A percentile compares a stretch with the other conserved stretches of the same genome.
Conservation (phyloP, 371 early-diverging fungal genomes). For the Mortierella sp. region DNA sequence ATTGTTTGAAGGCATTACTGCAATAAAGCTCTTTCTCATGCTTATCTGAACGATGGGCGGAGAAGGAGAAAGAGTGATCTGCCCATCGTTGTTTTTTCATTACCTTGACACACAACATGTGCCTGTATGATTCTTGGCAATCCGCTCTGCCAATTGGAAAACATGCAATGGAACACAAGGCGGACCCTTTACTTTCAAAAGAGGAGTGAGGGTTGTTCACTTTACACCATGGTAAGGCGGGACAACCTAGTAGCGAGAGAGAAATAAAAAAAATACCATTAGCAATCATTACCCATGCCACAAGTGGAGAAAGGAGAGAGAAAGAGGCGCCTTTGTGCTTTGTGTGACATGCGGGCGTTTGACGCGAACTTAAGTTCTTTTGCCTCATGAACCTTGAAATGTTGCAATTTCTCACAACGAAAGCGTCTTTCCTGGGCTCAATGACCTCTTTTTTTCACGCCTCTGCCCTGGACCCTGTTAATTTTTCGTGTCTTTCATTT, state of each 20-base stretch:
- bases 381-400: constrained; percentile 19
- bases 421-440: constrained; percentile 19
- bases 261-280: not conserved
- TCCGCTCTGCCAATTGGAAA: not conserved
- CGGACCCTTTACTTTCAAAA: not conserved
- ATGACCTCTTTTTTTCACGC: constrained; percentile 3
- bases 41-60: not conserved
- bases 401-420: constrained; percentile 29
- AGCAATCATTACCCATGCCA: not conserved
- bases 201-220: not conserved
- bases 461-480: not conserved
- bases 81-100: not conserved
- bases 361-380: not conserved
- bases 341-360: not conserved
- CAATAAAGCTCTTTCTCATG: not conserved
- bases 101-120: not conserved
- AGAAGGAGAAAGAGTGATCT: not conserved
- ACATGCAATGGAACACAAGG: not conserved
- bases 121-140: not conserved
- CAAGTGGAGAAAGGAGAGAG: not conserved
- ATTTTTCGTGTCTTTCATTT: not conserved
- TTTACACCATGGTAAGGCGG: not conserved
- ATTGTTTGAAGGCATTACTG: not conserved
- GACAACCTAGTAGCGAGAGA: not conserved
- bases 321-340: not conserved